Conservation (phyloP, 345 rosid species). For the Heritiera fomes region DNA sequence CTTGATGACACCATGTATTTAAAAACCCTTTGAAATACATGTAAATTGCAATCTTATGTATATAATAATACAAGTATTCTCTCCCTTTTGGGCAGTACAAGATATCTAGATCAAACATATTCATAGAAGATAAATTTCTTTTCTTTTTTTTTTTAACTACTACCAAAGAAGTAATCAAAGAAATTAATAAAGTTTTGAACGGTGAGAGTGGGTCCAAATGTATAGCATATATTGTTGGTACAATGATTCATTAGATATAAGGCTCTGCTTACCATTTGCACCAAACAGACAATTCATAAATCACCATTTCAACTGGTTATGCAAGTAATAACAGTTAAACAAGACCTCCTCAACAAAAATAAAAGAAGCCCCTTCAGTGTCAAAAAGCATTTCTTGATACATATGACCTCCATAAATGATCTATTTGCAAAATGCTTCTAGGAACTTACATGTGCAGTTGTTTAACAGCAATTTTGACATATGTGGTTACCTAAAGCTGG, state of each 20-base stretch:
- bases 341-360: not conserved
- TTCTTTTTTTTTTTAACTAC: not conserved
- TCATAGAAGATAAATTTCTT: not conserved
- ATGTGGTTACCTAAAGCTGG: not conserved
- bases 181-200: not conserved
- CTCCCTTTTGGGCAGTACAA: slow-evolving; percentile 1
- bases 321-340: not conserved
- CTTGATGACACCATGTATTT: slow-evolving; percentile 22
- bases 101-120: not conserved
- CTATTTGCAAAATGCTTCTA: not conserved
- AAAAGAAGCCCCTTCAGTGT: not conserved
- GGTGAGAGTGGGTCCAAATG: not conserved
- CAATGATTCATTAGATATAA: not conserved
- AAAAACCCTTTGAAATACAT: slow-evolving; percentile 21
- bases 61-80: not conserved
- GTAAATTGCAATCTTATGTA: slow-evolving; percentile 20
- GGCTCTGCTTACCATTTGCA: not conserved
- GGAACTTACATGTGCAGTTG: not conserved
- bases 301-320: not conserved
- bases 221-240: not conserved
- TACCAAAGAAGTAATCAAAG: not conserved
- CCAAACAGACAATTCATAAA: not conserved
- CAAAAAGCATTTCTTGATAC: not conserved
- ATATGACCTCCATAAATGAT: not conserved
- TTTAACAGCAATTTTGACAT: not conserved